Conservation (phyloP, 495 filamentous ascomycete species). For the Tuber indicum region DNA sequence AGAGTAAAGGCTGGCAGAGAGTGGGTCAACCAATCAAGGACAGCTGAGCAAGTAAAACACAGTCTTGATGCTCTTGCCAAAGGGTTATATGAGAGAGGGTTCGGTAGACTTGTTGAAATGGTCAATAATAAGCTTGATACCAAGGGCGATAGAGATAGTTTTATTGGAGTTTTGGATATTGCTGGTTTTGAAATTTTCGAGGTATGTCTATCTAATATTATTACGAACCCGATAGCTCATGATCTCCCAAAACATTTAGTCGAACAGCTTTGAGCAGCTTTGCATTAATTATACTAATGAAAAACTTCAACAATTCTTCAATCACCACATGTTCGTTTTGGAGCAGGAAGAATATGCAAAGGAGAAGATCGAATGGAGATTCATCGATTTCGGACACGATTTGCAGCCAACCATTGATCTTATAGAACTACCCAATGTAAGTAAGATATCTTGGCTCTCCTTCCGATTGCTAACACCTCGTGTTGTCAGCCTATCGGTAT, state of each 20-base stretch:
- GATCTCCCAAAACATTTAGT: constrained; percentile 24
- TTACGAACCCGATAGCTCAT: constrained; percentile 18
- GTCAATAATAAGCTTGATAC: constrained; percentile 85
- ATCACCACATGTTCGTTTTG: constrained; percentile 99
- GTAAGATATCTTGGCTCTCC: constrained; percentile 3
- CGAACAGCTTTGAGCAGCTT: constrained; percentile 95
- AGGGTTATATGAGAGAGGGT: constrained; percentile 93
- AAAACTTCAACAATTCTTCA: constrained; percentile 99
- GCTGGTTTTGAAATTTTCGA: constrained; percentile 99
- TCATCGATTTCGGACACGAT: constrained; percentile 97
- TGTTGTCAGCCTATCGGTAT: constrained; percentile 71
- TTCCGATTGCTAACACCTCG: constrained; percentile 8
- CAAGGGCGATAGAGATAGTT: constrained; percentile 78
- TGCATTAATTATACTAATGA: constrained; percentile 99
- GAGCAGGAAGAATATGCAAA: constrained; percentile 98
- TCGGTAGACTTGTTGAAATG: constrained; percentile 82
- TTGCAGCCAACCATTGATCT: constrained; percentile 97
- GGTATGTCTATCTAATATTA: constrained; percentile 41
- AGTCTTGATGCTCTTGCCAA: constrained; percentile 89
- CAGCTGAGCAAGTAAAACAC: constrained; percentile 88
- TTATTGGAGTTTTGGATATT: constrained; percentile 98
- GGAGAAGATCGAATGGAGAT: constrained; percentile 99
- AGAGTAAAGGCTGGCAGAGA: constrained; percentile 91
- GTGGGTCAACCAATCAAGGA: constrained; percentile 97
- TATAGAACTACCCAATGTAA: constrained; percentile 77